Conservation (phyloP, 441 rosid genomes). For the Dalechampia spathulata region DNA sequence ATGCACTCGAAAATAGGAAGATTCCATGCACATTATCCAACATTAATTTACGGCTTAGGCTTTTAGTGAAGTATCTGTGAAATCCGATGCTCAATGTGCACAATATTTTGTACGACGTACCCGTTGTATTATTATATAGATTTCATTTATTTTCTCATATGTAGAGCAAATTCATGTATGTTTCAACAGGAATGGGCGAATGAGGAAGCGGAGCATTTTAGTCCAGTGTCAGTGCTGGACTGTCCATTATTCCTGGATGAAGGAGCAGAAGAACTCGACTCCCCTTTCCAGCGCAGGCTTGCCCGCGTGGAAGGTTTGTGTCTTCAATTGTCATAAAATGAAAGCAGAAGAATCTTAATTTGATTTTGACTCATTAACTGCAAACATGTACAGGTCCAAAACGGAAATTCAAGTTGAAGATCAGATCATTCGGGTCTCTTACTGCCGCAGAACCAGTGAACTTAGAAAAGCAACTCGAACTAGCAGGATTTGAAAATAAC, state of each 20-base stretch:
- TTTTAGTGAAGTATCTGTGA: no score
- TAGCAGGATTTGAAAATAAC: conserved; percentile 17
- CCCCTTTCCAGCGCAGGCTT: conserved; percentile 25
- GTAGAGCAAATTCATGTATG: no score
- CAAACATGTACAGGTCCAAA: conserved; percentile 26
- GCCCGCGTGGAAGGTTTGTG: conserved; percentile 25
- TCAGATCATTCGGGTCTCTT: conserved; percentile 22
- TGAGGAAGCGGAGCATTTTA: conserved; percentile 42
- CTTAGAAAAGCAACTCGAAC: conserved; percentile 35
- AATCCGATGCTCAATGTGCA: no score
- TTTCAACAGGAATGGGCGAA: conserved; percentile 35
- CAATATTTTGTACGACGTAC: no score
- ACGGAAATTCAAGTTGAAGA: conserved; percentile 24
- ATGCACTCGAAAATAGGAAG: background rate
- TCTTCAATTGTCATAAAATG: background rate
- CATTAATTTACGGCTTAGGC: no score
- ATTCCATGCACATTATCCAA: background rate
- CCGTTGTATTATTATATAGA: no score
- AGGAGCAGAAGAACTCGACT: conserved; percentile 14
- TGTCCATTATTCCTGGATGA: conserved; percentile 60
- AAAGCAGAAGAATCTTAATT: background rate
- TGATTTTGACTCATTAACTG: background rate
- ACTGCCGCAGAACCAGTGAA: conserved; percentile 36
- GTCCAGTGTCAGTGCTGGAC: conserved; percentile 75
- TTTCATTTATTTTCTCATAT: no score